These are phyloP conservation scores for Typha latifolia DNA, from an alignment of 176 grass and related monocot genomes.

Conservation along the genomic window DNA sequence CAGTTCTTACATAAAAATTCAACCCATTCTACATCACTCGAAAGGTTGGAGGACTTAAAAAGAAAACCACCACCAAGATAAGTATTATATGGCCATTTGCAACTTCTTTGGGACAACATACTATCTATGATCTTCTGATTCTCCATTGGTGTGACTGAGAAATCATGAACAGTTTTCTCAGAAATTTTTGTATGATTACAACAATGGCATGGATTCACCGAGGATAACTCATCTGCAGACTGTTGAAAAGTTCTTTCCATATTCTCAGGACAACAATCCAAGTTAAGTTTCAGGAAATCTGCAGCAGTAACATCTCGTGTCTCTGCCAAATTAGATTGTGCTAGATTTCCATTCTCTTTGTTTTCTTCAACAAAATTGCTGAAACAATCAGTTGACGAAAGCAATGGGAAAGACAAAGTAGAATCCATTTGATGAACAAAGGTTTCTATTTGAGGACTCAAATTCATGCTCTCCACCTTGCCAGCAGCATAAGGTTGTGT, in stretches of 20 bases:
- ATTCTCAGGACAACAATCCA: constrained; percentile 20
- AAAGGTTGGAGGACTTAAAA: constrained; percentile 47
- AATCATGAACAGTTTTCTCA: constrained; percentile 14
- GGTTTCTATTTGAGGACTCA: neutral
- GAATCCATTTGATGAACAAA: neutral
- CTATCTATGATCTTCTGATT: constrained; percentile 7
- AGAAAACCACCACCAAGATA: constrained; percentile 78
- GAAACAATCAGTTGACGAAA: neutral
- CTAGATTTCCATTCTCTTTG: constrained; percentile 5
- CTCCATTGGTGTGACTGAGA: neutral
- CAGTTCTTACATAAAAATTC: constrained; percentile 60
- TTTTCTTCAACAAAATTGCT: constrained; percentile 17
- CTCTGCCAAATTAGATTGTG: constrained; percentile 12
- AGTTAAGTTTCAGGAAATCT: constrained; percentile 25
- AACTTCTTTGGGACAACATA: constrained; percentile 24
- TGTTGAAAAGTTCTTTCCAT: constrained; percentile 13
- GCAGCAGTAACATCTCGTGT: constrained; percentile 1
- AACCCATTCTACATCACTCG: constrained; percentile 58
- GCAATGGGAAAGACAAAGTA: neutral
- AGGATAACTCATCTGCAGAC: constrained; percentile 8
- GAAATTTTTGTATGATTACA: constrained; percentile 24
- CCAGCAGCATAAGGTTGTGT: constrained; percentile 6
- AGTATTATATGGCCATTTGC: constrained; percentile 37
- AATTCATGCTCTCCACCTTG: constrained; percentile 10
- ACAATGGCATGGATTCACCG: constrained; percentile 25